phyloP scores from a whole-genome alignment of 768 basidiomycete species.

The Trichaptum fuscoviolaceum region DNA sequence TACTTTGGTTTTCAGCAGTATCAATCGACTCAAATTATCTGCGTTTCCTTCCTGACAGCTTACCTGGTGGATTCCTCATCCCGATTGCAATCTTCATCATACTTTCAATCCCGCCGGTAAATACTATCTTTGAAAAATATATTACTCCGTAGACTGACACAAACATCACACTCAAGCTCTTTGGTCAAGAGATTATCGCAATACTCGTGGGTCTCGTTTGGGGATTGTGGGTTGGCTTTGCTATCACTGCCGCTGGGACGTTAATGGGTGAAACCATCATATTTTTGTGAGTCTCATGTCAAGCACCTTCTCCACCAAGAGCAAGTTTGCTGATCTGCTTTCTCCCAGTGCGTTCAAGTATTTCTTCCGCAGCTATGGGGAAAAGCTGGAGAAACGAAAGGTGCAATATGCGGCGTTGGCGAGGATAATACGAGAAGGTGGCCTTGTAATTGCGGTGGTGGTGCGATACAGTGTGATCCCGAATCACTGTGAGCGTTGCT shows the following conservation, averaged over 20 bases:
- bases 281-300: conserved; percentile 22
- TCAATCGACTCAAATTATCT: not conserved
- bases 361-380: conserved; percentile 29
- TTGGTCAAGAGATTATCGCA: conserved; percentile 40
- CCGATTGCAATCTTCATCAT: conserved; percentile 40
- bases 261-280: conserved; percentile 33
- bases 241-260: conserved; percentile 28
- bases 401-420: conserved; percentile 34
- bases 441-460: conserved; percentile 31
- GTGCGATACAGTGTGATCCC: conserved; percentile 30
- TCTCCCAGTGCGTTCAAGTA: conserved; percentile 31
- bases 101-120: conserved; percentile 35
- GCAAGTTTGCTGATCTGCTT: conserved; percentile 15
- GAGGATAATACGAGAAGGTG: conserved; percentile 36
- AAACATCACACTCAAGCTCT: conserved; percentile 17
- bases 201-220: conserved; percentile 38
- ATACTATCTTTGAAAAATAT: not conserved
- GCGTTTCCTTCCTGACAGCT: not conserved
- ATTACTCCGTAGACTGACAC: not conserved
- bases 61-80: conserved; percentile 32
- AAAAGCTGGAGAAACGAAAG: conserved; percentile 29
- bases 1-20: not conserved
- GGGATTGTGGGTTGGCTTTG: conserved; percentile 37
- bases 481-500: conserved; percentile 22
- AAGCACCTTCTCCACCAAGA: conserved; percentile 31